phyloP scores from a whole-genome alignment of 352 stramenopile genomes.

The Phytophthora brassicae region DNA sequence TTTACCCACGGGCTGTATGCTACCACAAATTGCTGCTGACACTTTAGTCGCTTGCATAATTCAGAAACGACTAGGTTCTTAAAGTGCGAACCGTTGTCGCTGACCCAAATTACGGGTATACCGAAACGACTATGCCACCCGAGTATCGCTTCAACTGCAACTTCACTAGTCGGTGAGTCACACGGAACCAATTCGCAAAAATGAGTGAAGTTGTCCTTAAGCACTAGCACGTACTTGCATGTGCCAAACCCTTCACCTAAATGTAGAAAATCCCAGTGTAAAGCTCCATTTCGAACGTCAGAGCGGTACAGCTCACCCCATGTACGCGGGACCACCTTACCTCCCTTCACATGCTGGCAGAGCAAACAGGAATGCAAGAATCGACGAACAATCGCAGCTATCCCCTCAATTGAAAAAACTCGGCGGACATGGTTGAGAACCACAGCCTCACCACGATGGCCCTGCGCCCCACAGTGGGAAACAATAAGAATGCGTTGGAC shows the following conservation, averaged over 20 bases:
- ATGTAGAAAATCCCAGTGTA: slow-evolving; percentile 6
- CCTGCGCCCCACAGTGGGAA: background rate
- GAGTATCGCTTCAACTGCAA: slow-evolving; percentile 20
- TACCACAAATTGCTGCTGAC: slow-evolving; percentile 21
- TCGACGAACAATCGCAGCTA: background rate
- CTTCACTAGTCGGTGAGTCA: slow-evolving; percentile 11
- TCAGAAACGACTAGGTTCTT: slow-evolving; percentile 30
- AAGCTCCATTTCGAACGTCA: slow-evolving; percentile 3
- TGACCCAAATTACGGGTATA: slow-evolving; percentile 20
- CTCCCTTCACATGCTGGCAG: slow-evolving; percentile 10
- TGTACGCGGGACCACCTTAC: background rate
- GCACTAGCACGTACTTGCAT: slow-evolving; percentile 27
- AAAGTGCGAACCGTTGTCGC: slow-evolving; percentile 32
- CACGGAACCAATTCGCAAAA: slow-evolving; percentile 29
- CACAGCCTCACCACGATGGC: background rate
- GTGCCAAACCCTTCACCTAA: slow-evolving; percentile 2
- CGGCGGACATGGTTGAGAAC: background rate
- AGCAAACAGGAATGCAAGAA: slow-evolving; percentile 9
- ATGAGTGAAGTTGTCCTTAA: slow-evolving; percentile 35
- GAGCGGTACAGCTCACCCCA: background rate
- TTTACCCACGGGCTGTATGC: slow-evolving; percentile 36
- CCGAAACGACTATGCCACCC: slow-evolving; percentile 31
- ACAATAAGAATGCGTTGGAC: background rate
- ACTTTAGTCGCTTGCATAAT: slow-evolving; percentile 25
- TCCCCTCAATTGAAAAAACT: background rate